Evolutionary conservation across 2,329 filamentous ascomycete genomes (phyloP).

Genomic region (Hypoxylon sp.): DNA sequence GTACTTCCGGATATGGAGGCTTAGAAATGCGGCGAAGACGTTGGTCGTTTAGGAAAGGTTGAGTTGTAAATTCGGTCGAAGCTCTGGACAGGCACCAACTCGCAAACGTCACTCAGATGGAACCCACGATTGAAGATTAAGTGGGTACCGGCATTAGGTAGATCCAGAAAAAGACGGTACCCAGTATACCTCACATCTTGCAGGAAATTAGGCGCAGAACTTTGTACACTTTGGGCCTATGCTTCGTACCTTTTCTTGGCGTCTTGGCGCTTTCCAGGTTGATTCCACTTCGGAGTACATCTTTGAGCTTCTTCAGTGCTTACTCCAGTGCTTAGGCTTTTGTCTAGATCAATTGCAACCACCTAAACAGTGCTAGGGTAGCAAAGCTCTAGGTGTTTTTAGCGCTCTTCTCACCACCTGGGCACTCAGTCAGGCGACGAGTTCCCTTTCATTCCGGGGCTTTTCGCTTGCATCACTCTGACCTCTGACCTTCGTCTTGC

Average conservation of each 20-base stretch:
- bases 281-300: slow-evolving; percentile 36
- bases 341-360: slow-evolving; percentile 5
- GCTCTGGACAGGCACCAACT: slow-evolving; percentile 52
- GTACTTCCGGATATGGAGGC: background rate
- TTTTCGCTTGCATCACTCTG: slow-evolving; percentile 45
- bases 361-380: slow-evolving; percentile 12
- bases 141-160: slow-evolving; percentile 43
- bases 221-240: slow-evolving; percentile 36
- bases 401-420: slow-evolving; percentile 8
- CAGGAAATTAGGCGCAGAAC: background rate
- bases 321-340: background rate
- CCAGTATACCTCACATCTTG: slow-evolving; percentile 23
- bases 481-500: slow-evolving; percentile 33
- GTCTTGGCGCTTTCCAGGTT: slow-evolving; percentile 24
- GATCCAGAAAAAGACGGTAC: slow-evolving; percentile 30
- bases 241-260: slow-evolving; percentile 41
- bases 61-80: slow-evolving; percentile 28
- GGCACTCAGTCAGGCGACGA: slow-evolving; percentile 38
- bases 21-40: slow-evolving; percentile 37
- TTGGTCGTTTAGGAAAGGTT: slow-evolving; percentile 10
- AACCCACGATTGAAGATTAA: slow-evolving; percentile 23
- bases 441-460: slow-evolving; percentile 13
- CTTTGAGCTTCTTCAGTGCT: slow-evolving; percentile 37
- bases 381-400: slow-evolving; percentile 22
- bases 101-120: slow-evolving; percentile 53